Percentiles rank a stretch among this genome's conserved stretches.
Evolutionary conservation across 225 moss, liverwort and hornwort species (phyloP).

Genomic region (Marchantia paleacea): DNA sequence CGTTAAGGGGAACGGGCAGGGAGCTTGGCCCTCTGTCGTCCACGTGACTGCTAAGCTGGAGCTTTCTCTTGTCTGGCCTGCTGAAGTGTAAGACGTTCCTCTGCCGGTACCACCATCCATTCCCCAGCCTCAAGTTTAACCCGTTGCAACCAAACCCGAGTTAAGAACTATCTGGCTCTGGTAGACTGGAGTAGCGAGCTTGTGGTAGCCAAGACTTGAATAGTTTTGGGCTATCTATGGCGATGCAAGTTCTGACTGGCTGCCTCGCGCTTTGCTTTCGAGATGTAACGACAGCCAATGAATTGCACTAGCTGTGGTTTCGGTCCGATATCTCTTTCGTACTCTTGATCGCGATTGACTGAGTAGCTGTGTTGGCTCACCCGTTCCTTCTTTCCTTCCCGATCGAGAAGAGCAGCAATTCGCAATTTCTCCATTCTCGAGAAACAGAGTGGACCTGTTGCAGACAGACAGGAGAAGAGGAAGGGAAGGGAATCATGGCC

Average conservation of each 20-base stretch:
- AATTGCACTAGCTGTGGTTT: background rate
- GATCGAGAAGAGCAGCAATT: background rate
- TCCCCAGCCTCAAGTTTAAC: background rate
- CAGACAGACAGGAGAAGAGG: background rate
- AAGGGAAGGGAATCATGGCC: slow-evolving; percentile 15
- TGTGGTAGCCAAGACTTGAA: slow-evolving; percentile 15
- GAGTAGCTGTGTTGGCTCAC: background rate
- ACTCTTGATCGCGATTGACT: background rate
- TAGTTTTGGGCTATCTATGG: background rate
- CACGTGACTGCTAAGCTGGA: slow-evolving; percentile 17
- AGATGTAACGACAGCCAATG: slow-evolving; percentile 21
- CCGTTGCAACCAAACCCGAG: background rate
- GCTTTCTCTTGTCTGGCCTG: background rate
- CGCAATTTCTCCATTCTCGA: background rate
- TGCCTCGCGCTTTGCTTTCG: background rate
- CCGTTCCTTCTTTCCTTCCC: background rate
- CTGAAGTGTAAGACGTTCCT: background rate
- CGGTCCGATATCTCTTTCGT: slow-evolving; percentile 3
- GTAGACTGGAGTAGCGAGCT: background rate
- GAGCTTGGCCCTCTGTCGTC: slow-evolving; percentile 11
- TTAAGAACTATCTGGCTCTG: background rate
- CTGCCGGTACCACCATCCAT: slow-evolving; percentile 7
- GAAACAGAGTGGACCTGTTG: background rate
- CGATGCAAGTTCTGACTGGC: background rate
- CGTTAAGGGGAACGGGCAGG: background rate